phyloP scores from a whole-genome alignment of 768 basidiomycete genomes.

The Tulasnella sp. region DNA sequence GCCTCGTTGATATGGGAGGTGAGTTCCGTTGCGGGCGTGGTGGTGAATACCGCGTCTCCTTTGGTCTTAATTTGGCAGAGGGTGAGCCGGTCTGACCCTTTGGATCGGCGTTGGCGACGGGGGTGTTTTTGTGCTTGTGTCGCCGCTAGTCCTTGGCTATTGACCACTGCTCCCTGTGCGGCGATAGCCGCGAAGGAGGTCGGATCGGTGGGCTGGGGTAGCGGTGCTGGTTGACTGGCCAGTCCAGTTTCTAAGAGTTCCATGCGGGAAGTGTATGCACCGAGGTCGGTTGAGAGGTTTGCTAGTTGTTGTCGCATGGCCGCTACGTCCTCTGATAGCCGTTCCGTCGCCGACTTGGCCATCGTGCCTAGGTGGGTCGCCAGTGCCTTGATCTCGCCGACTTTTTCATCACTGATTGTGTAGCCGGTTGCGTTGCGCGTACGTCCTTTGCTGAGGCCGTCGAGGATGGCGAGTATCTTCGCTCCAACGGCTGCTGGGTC shows the following conservation, averaged over 20 bases:
- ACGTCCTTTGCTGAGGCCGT: background rate
- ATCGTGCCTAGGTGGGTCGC: background rate
- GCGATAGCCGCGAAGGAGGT: background rate
- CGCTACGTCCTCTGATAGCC: background rate
- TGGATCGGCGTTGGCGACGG: background rate
- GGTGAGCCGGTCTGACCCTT: background rate
- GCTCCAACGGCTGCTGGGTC: too few relatives aligned
- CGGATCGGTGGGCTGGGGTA: background rate
- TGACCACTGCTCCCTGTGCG: background rate
- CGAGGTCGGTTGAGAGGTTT: background rate
- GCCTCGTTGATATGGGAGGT: background rate
- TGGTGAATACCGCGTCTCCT: background rate
- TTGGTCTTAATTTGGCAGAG: background rate
- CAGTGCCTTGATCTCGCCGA: background rate
- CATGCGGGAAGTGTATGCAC: background rate
- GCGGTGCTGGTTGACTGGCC: background rate
- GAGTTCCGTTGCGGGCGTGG: background rate
- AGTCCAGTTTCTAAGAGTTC: background rate
- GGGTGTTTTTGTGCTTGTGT: background rate
- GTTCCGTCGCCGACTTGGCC: background rate
- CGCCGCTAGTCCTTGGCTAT: background rate
- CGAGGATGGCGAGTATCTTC: too few relatives aligned
- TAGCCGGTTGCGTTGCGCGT: background rate
- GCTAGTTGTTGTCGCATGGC: background rate
- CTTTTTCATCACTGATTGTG: background rate